Evolutionary conservation across 176 grass and related monocot genomes (phyloP).

Genomic region (Oryza meridionalis): DNA sequence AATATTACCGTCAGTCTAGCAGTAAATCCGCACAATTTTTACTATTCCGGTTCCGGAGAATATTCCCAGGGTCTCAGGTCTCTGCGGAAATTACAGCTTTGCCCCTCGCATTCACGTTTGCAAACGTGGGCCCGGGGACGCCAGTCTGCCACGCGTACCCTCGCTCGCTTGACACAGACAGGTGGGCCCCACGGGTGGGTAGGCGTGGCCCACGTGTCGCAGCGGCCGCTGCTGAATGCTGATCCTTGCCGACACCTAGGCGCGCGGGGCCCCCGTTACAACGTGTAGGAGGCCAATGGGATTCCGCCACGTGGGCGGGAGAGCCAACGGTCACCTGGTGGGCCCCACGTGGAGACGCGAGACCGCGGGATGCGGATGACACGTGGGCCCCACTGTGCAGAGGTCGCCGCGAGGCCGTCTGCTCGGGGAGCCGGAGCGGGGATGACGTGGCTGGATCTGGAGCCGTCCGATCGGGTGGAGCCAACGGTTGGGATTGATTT

Average conservation of each 20-base stretch:
- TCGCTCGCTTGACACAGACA: not conserved
- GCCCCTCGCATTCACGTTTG: not conserved
- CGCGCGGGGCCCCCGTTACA: not conserved
- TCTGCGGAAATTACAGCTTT: not conserved
- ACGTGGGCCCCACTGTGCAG: not conserved
- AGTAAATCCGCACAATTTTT: not conserved
- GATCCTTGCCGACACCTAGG: slow-evolving; percentile 20
- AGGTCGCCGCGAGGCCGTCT: too few relatives aligned
- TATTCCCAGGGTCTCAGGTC: not conserved
- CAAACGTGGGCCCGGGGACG: not conserved
- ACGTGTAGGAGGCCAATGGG: not conserved
- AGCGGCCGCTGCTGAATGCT: not conserved
- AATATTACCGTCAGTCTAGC: not conserved
- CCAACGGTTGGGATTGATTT: not conserved
- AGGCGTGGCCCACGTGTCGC: slow-evolving; percentile 1
- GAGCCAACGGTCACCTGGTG: slow-evolving; percentile 48
- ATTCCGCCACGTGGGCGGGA: not conserved
- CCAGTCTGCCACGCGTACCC: not conserved
- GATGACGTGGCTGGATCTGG: not conserved
- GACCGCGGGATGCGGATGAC: not conserved
- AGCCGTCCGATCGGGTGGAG: not conserved
- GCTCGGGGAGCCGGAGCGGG: not conserved
- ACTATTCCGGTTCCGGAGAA: not conserved
- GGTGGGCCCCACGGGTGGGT: not conserved
- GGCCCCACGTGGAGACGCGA: not conserved